Evolutionary conservation across 345 rosid genomes (phyloP).

Genomic region (Gossypium thurberi): DNA sequence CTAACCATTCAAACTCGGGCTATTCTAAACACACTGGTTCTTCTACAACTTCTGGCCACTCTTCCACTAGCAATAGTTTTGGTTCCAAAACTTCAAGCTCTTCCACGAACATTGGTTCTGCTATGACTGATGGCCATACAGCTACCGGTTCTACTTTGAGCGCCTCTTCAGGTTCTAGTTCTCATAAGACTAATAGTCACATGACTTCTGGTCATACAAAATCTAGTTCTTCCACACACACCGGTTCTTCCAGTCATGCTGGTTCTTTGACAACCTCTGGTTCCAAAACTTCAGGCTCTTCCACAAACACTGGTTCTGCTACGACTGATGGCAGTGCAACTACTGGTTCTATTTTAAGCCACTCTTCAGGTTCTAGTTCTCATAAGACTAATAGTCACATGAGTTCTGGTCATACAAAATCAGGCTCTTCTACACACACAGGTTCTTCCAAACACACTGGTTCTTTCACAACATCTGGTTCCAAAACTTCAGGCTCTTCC

Average conservation of each 20-base stretch:
- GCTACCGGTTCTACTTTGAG: not conserved
- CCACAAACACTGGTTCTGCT: not conserved
- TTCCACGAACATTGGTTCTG: not conserved
- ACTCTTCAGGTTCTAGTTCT: no score
- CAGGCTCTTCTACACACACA: no score
- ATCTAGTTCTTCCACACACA: not conserved
- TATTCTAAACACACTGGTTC: not conserved
- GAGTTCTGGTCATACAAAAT: no score
- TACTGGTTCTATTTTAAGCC: no score
- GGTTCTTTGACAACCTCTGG: no score
- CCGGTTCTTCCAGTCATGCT: not conserved
- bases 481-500: not conserved
- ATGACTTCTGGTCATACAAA: no score
- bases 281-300: not conserved
- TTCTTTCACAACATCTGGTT: not conserved
- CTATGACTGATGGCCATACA: not conserved
- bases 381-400: no score
- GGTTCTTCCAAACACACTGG: not conserved
- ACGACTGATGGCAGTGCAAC: no score
- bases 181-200: no score
- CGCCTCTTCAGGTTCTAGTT: no score
- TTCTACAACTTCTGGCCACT: not conserved
- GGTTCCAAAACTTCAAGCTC: not conserved
- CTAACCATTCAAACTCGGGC: not conserved
- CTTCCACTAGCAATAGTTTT: not conserved